These are phyloP conservation scores for Aspergillus calidoustus DNA, from an alignment of 2,329 filamentous ascomycete genomes.

Conservation along the genomic window DNA sequence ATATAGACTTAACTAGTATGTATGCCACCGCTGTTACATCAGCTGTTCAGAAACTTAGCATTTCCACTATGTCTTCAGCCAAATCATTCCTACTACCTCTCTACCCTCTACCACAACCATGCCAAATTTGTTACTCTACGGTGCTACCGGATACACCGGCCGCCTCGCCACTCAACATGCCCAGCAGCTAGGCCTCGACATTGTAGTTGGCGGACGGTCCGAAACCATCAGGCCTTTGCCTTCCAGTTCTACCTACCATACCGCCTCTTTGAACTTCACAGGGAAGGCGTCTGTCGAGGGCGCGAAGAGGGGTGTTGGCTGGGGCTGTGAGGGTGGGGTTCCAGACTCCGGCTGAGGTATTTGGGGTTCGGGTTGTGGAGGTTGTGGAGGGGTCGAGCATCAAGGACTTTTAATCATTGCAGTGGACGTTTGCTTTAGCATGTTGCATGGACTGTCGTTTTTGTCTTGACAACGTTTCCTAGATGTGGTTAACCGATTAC, in stretches of 20 bases:
- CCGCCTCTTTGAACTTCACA: not conserved
- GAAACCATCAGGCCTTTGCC: not conserved
- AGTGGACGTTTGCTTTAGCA: too few species aligned
- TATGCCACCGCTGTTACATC: not conserved
- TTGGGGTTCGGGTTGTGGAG: too few species aligned
- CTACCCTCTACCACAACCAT: not conserved
- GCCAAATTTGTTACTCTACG: not conserved
- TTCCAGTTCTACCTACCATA: not conserved
- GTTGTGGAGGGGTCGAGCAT: too few species aligned
- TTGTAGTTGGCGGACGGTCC: not conserved
- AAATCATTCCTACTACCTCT: too few species aligned
- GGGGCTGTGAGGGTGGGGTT: too few species aligned
- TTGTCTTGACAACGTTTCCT: too few species aligned
- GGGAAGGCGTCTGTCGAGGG: too few species aligned
- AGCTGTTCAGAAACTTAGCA: not conserved
- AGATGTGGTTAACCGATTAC: too few species aligned
- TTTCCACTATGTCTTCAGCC: not conserved
- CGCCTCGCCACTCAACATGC: not conserved
- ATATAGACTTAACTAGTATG: not conserved
- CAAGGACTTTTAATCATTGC: too few species aligned
- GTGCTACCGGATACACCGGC: not conserved
- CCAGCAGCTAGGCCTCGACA: not conserved
- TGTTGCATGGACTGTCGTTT: too few species aligned
- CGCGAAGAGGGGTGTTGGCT: too few species aligned
- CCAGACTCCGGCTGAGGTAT: too few species aligned